Percentiles rank a stretch among this genome's conserved stretches.
Evolutionary conservation across 257 asterid genomes (phyloP).

Genomic region (Rubia yunnanensis): DNA sequence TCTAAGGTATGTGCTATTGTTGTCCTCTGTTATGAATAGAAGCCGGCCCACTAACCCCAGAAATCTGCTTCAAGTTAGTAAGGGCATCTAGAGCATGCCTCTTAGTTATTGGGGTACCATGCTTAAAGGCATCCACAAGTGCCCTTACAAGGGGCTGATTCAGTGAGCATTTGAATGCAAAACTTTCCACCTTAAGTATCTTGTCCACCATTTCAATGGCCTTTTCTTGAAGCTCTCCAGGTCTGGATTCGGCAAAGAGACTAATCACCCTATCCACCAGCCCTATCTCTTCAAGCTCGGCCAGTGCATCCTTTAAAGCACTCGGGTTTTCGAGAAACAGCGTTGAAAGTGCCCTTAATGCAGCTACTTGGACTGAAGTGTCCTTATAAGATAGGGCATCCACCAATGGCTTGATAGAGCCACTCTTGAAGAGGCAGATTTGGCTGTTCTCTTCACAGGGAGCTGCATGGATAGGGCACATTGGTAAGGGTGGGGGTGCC

Average conservation of each 20-base stretch:
- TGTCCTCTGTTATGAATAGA: constrained; percentile 7
- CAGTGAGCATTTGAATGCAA: constrained; percentile 3
- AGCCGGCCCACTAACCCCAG: constrained; percentile 12
- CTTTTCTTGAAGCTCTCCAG: constrained; percentile 23
- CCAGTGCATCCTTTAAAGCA: constrained; percentile 4
- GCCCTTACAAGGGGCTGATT: constrained; percentile 16
- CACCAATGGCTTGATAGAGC: constrained; percentile 14
- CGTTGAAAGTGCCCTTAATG: constrained; percentile 24
- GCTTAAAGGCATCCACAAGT: constrained; percentile 23
- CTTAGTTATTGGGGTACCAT: constrained; percentile 17
- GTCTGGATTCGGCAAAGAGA: constrained; percentile 15
- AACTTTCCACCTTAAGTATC: constrained; percentile 16
- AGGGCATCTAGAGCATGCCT: constrained; percentile 24
- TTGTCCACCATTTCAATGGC: constrained; percentile 20
- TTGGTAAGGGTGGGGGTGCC: constrained; percentile 11
- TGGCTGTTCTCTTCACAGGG: constrained; percentile 19
- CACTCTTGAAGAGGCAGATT: constrained; percentile 14
- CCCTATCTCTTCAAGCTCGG: constrained; percentile 12
- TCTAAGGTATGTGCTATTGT: neutral
- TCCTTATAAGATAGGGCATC: constrained; percentile 16
- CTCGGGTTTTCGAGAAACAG: constrained; percentile 7
- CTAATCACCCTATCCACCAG: constrained; percentile 9
- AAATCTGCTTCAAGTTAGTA: constrained; percentile 20
- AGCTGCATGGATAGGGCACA: constrained; percentile 22
- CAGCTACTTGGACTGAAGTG: constrained; percentile 13